Evolutionary conservation across 2,329 filamentous ascomycete genomes (phyloP).

Genomic region (Biscogniauxia sp.): DNA sequence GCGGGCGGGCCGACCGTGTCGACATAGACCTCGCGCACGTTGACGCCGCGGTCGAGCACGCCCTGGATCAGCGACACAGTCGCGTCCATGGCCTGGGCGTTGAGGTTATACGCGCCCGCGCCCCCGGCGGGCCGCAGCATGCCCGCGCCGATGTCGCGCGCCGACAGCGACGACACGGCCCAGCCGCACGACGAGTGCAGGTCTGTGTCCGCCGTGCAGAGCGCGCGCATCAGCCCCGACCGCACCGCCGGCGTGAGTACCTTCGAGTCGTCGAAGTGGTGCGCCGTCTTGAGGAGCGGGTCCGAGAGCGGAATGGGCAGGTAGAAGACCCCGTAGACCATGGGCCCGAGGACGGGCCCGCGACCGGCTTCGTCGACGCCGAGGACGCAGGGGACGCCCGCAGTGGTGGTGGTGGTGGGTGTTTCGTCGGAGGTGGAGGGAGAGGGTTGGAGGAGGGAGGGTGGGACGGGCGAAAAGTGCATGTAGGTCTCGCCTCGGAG

Average conservation of each 20-base stretch:
- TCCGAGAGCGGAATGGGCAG: conserved; percentile 72
- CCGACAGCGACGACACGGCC: conserved; percentile 78
- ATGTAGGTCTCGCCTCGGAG: conserved; percentile 66
- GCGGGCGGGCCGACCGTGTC: conserved; percentile 87
- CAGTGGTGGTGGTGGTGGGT: conserved; percentile 29
- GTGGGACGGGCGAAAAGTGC: conserved; percentile 68
- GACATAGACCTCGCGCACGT: conserved; percentile 86
- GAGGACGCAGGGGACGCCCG: conserved; percentile 65
- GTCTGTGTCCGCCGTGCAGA: conserved; percentile 62
- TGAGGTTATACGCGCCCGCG: conserved; percentile 74
- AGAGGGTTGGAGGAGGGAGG: conserved; percentile 50
- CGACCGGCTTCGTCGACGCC: conserved; percentile 93
- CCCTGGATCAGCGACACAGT: conserved; percentile 79
- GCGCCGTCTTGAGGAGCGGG: conserved; percentile 70
- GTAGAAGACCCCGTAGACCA: conserved; percentile 71
- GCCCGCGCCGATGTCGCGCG: conserved; percentile 74
- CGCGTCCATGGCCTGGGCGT: conserved; percentile 92
- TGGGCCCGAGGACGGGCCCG: conserved; percentile 84
- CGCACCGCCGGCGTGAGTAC: conserved; percentile 80
- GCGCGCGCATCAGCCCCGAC: conserved; percentile 62
- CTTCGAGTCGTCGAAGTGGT: conserved; percentile 95
- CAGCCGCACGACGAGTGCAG: conserved; percentile 64
- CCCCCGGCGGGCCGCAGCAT: conserved; percentile 69
- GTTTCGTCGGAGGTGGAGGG: conserved; percentile 13
- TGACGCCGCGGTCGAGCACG: conserved; percentile 74